Evolutionary conservation across 2,329 filamentous ascomycete genomes (phyloP).

Genomic region (Curvularia sp.): DNA sequence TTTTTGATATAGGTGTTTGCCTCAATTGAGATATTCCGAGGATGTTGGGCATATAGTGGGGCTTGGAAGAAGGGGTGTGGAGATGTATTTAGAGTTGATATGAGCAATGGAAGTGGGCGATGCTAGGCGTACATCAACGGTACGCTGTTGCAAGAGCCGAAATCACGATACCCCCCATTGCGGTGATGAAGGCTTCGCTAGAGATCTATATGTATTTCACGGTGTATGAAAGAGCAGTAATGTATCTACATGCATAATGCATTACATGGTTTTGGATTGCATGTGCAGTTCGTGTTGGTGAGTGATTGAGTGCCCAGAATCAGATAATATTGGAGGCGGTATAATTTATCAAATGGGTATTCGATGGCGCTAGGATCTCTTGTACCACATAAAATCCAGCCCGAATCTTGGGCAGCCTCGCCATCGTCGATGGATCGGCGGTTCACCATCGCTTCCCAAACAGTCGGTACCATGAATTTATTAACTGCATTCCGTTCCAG

Average conservation of each 20-base stretch:
- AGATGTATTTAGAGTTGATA: background rate
- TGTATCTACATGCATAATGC: background rate
- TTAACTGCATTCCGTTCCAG: background rate
- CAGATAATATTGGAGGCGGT: background rate
- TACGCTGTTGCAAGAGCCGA: background rate
- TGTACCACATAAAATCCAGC: background rate
- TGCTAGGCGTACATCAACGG: background rate
- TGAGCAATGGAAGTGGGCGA: background rate
- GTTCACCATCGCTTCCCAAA: background rate
- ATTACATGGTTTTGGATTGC: background rate
- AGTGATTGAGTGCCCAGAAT: background rate
- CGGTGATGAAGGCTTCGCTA: background rate
- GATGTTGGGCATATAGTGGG: no score
- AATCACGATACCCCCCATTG: background rate
- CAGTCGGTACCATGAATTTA: slow-evolving; percentile 1
- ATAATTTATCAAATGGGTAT: background rate
- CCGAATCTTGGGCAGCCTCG: background rate
- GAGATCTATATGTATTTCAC: background rate
- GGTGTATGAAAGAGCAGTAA: background rate
- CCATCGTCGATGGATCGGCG: background rate
- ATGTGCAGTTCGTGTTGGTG: background rate
- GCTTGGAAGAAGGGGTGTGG: background rate
- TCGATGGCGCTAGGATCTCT: background rate
- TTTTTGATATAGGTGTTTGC: background rate
- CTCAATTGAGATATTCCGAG: background rate